A percentile compares a stretch with the other conserved stretches of the same genome.
phyloP scores from a whole-genome alignment of 495 filamentous ascomycete species.

The Aspergillus cavernicola region DNA sequence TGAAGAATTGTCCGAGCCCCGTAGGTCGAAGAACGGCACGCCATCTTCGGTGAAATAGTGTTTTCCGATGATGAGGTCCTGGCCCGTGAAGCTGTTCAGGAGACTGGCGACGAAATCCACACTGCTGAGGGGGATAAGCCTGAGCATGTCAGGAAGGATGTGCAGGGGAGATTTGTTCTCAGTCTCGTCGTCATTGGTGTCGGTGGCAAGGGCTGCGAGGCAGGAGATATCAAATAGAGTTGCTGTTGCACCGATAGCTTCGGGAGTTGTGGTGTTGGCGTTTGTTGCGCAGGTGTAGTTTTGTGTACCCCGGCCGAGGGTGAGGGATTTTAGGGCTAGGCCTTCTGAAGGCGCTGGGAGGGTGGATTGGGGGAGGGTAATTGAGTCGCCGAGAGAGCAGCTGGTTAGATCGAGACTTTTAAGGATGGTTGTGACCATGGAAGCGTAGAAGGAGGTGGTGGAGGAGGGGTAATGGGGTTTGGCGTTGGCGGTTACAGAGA shows the following conservation, averaged over 20 bases:
- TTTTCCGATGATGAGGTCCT: conserved; percentile 46
- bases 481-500: neutral
- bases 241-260: conserved; percentile 58
- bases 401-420: conserved; percentile 21
- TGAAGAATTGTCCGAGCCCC: conserved; percentile 26
- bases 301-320: conserved; percentile 68
- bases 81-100: conserved; percentile 20
- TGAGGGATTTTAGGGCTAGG: conserved; percentile 56
- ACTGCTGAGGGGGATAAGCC: conserved; percentile 37
- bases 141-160: conserved; percentile 35
- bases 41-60: conserved; percentile 59
- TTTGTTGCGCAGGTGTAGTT: conserved; percentile 64
- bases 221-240: conserved; percentile 62
- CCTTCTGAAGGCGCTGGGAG: conserved; percentile 45
- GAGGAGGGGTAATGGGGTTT: neutral
- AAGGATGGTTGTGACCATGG: neutral
- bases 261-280: conserved; percentile 26
- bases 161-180: conserved; percentile 12
- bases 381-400: conserved; percentile 25
- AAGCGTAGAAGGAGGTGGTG: neutral
- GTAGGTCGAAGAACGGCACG: conserved; percentile 58
- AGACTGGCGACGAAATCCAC: conserved; percentile 26
- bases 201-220: conserved; percentile 27
- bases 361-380: conserved; percentile 17
- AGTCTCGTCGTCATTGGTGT: neutral